Conservation (phyloP, 2,329 filamentous ascomycete genomes). For the Epichloe brachyelytri region DNA sequence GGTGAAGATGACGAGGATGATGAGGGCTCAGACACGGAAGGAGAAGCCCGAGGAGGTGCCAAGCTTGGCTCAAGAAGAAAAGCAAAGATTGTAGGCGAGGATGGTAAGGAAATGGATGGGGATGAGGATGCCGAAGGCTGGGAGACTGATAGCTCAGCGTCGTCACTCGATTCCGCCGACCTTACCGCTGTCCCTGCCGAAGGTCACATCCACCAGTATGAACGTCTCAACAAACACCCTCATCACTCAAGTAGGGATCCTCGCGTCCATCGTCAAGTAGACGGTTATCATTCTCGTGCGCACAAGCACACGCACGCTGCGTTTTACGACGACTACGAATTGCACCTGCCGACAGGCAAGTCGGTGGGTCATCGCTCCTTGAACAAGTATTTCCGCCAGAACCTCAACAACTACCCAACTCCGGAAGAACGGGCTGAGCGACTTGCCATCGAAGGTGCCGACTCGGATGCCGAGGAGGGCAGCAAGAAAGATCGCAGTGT, state of each 20-base stretch:
- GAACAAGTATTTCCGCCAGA: constrained; percentile 83
- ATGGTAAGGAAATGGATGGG: constrained; percentile 38
- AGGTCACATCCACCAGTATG: constrained; percentile 55
- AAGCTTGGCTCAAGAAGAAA: constrained; percentile 54
- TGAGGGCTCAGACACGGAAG: constrained; percentile 27
- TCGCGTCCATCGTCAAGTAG: constrained; percentile 58
- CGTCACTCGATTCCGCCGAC: constrained; percentile 76
- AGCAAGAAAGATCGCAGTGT: constrained; percentile 15
- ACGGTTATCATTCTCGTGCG: constrained; percentile 73
- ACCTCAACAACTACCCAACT: constrained; percentile 73
- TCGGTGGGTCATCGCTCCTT: constrained; percentile 83
- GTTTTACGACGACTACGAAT: constrained; percentile 85
- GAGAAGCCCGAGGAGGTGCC: constrained; percentile 44
- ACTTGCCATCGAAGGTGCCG: constrained; percentile 42
- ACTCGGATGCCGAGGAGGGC: constrained; percentile 21
- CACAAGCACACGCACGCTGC: constrained; percentile 62
- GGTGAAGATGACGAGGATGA: constrained; percentile 51
- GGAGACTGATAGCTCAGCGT: constrained; percentile 91
- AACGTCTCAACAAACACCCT: constrained; percentile 56
- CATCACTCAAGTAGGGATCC: constrained; percentile 64
- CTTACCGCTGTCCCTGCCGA: constrained; percentile 69
- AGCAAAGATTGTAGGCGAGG: constrained; percentile 35
- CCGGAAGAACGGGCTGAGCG: constrained; percentile 61
- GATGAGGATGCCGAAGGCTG: constrained; percentile 61
- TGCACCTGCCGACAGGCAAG: constrained; percentile 82